Evolutionary conservation across 2,329 filamentous ascomycete species (phyloP).

Genomic region (Pseudocercospora fijiensis): DNA sequence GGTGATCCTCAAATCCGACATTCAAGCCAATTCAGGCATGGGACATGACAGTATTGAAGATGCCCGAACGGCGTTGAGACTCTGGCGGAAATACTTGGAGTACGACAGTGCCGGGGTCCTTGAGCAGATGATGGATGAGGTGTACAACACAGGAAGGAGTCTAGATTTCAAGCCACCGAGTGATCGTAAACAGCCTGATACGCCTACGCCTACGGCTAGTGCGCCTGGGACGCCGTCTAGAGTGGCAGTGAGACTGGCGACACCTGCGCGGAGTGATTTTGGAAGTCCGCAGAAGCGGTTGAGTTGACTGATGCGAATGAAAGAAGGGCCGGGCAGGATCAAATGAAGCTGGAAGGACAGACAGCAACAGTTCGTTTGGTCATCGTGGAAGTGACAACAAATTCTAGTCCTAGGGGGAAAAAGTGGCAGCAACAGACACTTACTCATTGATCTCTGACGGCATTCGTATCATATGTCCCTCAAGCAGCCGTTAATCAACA

Average conservation of each 20-base stretch:
- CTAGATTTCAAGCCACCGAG: constrained; percentile 45
- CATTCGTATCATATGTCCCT: no score
- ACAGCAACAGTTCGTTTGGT: background rate
- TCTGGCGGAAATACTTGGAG: constrained; percentile 88
- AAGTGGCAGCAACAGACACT: no score
- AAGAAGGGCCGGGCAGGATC: background rate
- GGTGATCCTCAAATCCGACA: constrained; percentile 87
- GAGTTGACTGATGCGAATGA: no score
- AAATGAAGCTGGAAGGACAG: background rate
- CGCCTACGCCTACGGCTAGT: constrained; percentile 30
- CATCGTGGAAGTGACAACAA: background rate
- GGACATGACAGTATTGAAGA: constrained; percentile 92
- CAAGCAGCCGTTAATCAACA: no score
- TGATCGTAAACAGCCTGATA: constrained; percentile 27
- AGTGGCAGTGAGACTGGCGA: constrained; percentile 24
- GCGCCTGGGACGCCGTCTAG: constrained; percentile 38
- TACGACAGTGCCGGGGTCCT: constrained; percentile 82
- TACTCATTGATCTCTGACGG: no score
- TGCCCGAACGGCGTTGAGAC: constrained; percentile 80
- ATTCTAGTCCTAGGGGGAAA: no score
- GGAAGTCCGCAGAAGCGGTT: constrained; percentile 33
- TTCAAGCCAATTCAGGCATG: constrained; percentile 70
- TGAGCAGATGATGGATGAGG: constrained; percentile 79
- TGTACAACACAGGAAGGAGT: constrained; percentile 67
- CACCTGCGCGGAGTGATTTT: constrained; percentile 33